Evolutionary conservation across 208 protist genomes (phyloP).

Genomic region (Acanthamoeba triangularis): DNA sequence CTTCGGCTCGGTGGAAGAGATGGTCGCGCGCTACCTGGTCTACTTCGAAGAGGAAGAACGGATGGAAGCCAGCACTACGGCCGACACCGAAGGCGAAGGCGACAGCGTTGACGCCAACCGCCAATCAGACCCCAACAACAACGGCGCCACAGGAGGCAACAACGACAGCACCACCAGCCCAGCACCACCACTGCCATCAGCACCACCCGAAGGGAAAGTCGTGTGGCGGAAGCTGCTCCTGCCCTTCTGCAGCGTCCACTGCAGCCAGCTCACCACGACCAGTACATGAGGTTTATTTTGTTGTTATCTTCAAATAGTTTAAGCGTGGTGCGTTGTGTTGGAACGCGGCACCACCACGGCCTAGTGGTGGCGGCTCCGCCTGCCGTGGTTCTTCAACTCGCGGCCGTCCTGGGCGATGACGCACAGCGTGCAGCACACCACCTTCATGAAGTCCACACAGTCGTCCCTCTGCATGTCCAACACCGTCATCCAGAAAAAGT

Average conservation of each 20-base stretch:
- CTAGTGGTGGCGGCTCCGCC: not conserved
- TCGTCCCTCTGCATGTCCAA: not conserved
- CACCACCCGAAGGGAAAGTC: not conserved
- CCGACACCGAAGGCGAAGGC: not conserved
- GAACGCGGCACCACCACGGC: too few relatives aligned
- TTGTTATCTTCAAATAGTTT: too few relatives aligned
- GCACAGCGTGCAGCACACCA: not conserved
- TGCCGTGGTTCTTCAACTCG: not conserved
- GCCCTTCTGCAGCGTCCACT: not conserved
- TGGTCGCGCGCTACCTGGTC: not conserved
- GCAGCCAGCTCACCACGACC: not conserved
- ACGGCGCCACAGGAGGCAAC: not conserved
- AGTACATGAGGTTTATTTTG: too few relatives aligned
- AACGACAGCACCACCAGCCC: not conserved
- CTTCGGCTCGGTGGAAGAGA: slow-evolving; percentile 7
- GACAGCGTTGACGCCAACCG: not conserved
- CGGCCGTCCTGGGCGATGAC: slow-evolving; percentile 1
- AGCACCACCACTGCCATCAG: not conserved
- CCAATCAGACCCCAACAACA: too few relatives aligned
- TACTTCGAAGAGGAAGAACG: not conserved
- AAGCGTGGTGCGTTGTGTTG: too few relatives aligned
- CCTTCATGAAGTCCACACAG: not conserved
- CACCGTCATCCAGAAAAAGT: not conserved
- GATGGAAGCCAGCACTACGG: not conserved
- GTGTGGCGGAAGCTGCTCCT: slow-evolving; percentile 1